A percentile compares a stretch with the other conserved stretches of the same genome.
Evolutionary conservation across 345 rosid genomes (phyloP).

Genomic region (Hevea brasiliensis): DNA sequence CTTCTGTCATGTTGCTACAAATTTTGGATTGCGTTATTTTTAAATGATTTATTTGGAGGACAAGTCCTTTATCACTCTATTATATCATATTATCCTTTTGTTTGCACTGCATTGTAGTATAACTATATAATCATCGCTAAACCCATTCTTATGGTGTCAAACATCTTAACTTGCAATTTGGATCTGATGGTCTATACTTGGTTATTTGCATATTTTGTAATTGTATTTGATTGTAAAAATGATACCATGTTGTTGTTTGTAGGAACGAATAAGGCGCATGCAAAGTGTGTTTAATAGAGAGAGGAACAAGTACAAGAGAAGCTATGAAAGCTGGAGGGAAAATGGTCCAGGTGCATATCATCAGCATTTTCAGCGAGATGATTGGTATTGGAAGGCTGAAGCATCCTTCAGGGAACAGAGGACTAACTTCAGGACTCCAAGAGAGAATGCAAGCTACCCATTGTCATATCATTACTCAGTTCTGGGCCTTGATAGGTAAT

Average conservation of each 20-base stretch:
- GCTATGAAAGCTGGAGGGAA: conserved; percentile 83
- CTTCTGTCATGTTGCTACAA: not conserved
- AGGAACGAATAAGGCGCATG: conserved; percentile 98
- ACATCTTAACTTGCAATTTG: conserved; percentile 7
- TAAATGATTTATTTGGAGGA: not conserved
- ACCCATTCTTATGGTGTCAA: not conserved
- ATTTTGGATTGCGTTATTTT: not conserved
- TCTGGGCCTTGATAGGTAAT: conserved; percentile 90
- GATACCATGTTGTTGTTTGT: conserved; percentile 5
- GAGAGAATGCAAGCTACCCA: conserved; percentile 53
- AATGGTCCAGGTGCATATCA: conserved; percentile 61
- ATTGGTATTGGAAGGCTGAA: conserved; percentile 96
- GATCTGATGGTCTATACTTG: not conserved
- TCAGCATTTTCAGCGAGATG: conserved; percentile 91
- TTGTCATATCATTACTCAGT: conserved; percentile 88
- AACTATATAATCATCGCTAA: not conserved
- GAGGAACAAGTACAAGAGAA: conserved; percentile 65
- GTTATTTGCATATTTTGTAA: not conserved
- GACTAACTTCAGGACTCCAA: conserved; percentile 59
- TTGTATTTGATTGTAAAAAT: not conserved
- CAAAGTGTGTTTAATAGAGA: conserved; percentile 95
- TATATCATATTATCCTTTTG: not conserved
- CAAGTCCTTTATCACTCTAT: not conserved
- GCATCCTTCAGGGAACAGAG: conserved; percentile 61
- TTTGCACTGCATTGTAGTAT: no score